Conservation (phyloP, 345 rosid genomes). For the Melastoma malabathricum region DNA sequence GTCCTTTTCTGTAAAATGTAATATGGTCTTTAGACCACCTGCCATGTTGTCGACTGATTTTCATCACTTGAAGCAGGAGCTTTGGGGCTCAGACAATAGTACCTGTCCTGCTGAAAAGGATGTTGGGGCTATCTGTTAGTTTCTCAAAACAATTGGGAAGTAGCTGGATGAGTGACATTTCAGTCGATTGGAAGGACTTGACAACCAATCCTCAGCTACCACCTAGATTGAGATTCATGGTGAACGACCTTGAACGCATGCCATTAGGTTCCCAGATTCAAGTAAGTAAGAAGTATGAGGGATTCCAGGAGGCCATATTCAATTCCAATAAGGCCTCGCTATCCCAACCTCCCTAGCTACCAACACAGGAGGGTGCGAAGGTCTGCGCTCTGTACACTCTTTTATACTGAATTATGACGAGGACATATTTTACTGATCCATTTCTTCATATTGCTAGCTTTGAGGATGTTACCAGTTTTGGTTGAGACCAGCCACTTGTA, state of each 20-base stretch:
- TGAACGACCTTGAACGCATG: constrained; percentile 52
- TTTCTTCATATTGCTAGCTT: constrained; percentile 1
- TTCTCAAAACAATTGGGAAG: constrained; percentile 73
- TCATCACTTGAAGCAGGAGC: constrained; percentile 36
- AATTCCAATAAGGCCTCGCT: constrained; percentile 37
- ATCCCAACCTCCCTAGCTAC: constrained; percentile 40
- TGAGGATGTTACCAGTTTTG: not conserved
- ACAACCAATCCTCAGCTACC: constrained; percentile 44
- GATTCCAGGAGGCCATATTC: constrained; percentile 37
- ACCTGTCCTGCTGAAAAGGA: constrained; percentile 67
- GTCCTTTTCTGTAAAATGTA: not conserved
- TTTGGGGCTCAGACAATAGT: constrained; percentile 46
- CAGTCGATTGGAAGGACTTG: constrained; percentile 41
- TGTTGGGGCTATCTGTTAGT: constrained; percentile 79
- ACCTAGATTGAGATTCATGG: constrained; percentile 62
- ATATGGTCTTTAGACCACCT: not conserved
- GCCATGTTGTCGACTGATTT: not conserved
- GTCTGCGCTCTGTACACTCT: constrained; percentile 17
- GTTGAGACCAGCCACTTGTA: constrained; percentile 22
- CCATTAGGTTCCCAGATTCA: constrained; percentile 77
- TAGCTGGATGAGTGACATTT: constrained; percentile 74
- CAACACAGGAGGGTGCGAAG: constrained; percentile 44
- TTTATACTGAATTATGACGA: constrained; percentile 3
- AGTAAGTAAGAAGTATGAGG: constrained; percentile 46
- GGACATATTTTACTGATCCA: not conserved